Evolutionary conservation across 1,139 yeast species (phyloP).

Genomic region (Kodamaea plutei): DNA sequence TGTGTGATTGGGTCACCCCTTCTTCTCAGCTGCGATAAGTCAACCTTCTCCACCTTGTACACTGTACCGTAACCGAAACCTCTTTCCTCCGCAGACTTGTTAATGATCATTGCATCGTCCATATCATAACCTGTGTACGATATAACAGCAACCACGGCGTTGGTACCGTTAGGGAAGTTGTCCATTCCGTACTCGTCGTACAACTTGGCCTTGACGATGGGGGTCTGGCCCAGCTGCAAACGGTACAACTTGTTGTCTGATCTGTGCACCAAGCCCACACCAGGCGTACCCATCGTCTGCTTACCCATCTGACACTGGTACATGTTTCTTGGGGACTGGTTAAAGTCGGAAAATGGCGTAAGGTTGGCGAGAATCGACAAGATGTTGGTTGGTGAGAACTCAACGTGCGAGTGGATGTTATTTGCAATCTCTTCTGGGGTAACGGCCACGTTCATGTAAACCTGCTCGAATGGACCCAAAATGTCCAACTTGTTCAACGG

Average conservation of each 20-base stretch:
- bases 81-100: constrained; percentile 95
- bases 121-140: constrained; percentile 99
- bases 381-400: constrained; percentile 90
- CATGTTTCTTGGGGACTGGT: constrained; percentile 99
- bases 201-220: constrained; percentile 88
- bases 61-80: constrained; percentile 98
- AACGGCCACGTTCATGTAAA: constrained; percentile 93
- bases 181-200: constrained; percentile 98
- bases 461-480: constrained; percentile 97
- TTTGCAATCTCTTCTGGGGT: constrained; percentile 86
- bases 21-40: constrained; percentile 70
- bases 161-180: constrained; percentile 96
- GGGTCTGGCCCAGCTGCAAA: constrained; percentile 94
- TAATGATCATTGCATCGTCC: constrained; percentile 99
- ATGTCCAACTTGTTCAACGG: constrained; percentile 81
- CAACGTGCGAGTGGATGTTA: constrained; percentile 87
- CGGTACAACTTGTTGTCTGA: constrained; percentile 93
- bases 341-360: constrained; percentile 97
- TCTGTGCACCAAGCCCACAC: constrained; percentile 88
- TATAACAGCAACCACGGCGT: constrained; percentile 97
- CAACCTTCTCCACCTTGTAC: constrained; percentile 89
- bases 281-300: constrained; percentile 99
- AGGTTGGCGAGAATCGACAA: constrained; percentile 90
- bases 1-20: constrained; percentile 94
- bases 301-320: constrained; percentile 99